A percentile compares a stretch with the other conserved stretches of the same genome.
Conservation (phyloP, 2,329 filamentous ascomycete genomes). For the Penicillium sumatraense region DNA sequence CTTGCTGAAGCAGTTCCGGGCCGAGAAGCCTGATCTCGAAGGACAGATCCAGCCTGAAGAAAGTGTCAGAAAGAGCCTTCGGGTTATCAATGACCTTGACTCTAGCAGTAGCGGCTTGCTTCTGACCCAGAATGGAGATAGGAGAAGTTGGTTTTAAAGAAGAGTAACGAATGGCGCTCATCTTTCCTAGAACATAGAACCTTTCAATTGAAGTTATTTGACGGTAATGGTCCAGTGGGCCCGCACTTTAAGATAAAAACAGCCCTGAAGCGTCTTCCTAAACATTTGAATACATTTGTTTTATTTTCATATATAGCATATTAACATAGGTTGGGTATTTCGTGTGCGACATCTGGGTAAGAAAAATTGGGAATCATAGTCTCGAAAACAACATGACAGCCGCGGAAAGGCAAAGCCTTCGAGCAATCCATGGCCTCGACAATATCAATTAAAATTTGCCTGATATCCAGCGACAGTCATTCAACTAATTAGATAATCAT, state of each 20-base stretch:
- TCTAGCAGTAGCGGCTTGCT: slow-evolving; percentile 26
- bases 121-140: slow-evolving; percentile 33
- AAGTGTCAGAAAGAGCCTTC: slow-evolving; percentile 28
- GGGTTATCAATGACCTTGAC: slow-evolving; percentile 30
- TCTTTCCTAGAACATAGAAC: too few relatives aligned
- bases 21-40: slow-evolving; percentile 21
- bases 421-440: neutral
- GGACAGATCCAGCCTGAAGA: slow-evolving; percentile 31
- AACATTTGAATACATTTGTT: neutral
- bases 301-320: neutral
- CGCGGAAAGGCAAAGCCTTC: neutral
- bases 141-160: slow-evolving; percentile 5
- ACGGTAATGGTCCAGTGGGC: too few relatives aligned
- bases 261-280: neutral
- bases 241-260: too few relatives aligned
- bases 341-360: neutral
- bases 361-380: neutral
- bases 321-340: slow-evolving; percentile 9
- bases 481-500: too few relatives aligned
- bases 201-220: too few relatives aligned
- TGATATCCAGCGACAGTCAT: neutral
- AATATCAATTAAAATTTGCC: neutral
- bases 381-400: neutral
- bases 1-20: slow-evolving; percentile 29
- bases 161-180: neutral